These are phyloP conservation scores for Suillus subluteus DNA, from an alignment of 768 basidiomycete genomes.

Conservation along the genomic window DNA sequence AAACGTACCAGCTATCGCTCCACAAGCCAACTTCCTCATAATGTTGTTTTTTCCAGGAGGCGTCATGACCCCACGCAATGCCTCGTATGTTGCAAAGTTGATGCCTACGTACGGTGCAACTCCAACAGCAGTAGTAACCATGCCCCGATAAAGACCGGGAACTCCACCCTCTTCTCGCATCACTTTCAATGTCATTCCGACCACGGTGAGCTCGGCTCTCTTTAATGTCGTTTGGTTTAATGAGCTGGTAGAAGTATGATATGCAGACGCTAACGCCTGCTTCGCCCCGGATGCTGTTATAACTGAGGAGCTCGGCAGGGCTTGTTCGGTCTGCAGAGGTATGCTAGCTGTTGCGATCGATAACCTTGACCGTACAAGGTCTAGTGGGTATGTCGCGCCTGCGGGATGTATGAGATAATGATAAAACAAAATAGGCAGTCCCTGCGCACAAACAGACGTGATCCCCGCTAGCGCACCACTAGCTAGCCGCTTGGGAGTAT, in stretches of 20 bases:
- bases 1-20: slow-evolving; percentile 78
- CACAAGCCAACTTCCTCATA: slow-evolving; percentile 76
- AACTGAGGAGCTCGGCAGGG: slow-evolving; percentile 23
- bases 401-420: slow-evolving; percentile 12
- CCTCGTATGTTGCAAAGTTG: slow-evolving; percentile 95
- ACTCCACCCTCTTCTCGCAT: slow-evolving; percentile 92
- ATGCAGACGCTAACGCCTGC: slow-evolving; percentile 35
- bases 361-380: slow-evolving; percentile 89
- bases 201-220: slow-evolving; percentile 65
- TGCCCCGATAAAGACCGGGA: slow-evolving; percentile 82
- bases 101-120: slow-evolving; percentile 91
- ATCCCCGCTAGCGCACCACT: slow-evolving; percentile 94
- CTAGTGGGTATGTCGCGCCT: slow-evolving; percentile 91
- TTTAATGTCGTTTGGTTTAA: slow-evolving; percentile 41
- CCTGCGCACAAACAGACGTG: slow-evolving; percentile 83
- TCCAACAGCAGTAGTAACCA: slow-evolving; percentile 83
- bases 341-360: slow-evolving; percentile 93
- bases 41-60: slow-evolving; percentile 79
- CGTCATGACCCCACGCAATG: slow-evolving; percentile 71
- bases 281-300: slow-evolving; percentile 27
- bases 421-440: slow-evolving; percentile 14
- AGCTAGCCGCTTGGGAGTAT: slow-evolving; percentile 84
- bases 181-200: slow-evolving; percentile 90
- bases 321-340: slow-evolving; percentile 36
- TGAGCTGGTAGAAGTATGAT: slow-evolving; percentile 54